Base-by-base conservation (phyloP, 2,329 filamentous ascomycete genomes). In the Cordyceps farinosa region DNA sequence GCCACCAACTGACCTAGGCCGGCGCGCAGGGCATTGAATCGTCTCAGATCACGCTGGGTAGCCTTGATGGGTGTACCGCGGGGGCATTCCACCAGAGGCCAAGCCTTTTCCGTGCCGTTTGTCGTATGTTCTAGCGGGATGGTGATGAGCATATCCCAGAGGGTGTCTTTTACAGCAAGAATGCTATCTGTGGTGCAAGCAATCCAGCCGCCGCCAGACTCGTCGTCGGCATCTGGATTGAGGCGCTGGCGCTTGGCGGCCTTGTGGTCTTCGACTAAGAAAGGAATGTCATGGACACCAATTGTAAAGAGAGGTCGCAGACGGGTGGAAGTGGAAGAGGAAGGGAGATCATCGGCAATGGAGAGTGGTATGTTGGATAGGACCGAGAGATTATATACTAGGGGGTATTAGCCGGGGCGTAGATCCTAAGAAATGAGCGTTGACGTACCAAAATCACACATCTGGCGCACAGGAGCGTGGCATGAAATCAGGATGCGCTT, bases 141-240 rank as follows among this genome's bases (percentile, higher is more conserved):
- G 61, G 91, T 91, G 65, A 98, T 88, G 45, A 97, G 84, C 69
- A 97, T 83, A 73, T 99, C 95, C 81, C 92, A 98, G 2, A 99
- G 84, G 2, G 90, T 85, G 57, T 88, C 85, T 78, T 98, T 98
- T 75, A 91, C 90, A 53, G 87, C 87, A 15, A 99, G 83, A 64
- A 99, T 95, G 71, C 90, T 94, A 77, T 99, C 95, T 1, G 94
- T 98, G 3, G 94, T 97, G 75, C 93, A 97, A 13, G 94, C 95
- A 64, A 97, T 88, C 92, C 93, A 99, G 45, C 92, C 90, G 15
- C 83, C 77, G 38, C 82, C 82, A 30, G 77, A 73, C 48, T 85
- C 81, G 30, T 80, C 82, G 42, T 77, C 75, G 17, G 75, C 71
- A 11, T 74, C 73, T 48, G 73, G 73, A 52, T 76, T 73, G 50